Base-by-base conservation (phyloP, 805 yeast genomes). In the Starmerella sp. region DNA sequence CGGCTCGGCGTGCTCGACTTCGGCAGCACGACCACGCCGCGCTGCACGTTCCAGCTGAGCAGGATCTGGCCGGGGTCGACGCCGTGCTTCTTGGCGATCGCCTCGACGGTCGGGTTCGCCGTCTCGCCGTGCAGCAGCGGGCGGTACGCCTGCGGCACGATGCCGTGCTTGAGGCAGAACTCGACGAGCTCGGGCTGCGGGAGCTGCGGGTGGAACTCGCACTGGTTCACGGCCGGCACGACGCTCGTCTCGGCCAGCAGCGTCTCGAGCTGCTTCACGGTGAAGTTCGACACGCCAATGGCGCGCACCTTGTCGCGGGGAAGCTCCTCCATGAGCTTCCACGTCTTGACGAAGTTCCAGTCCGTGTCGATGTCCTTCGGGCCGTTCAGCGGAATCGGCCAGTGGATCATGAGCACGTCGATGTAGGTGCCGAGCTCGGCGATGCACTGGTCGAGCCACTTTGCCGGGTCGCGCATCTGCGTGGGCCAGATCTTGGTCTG, bases 331-430 rank as follows among this genome's bases (percentile, higher is more conserved):
- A 85, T 69, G 30, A 71, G 68, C 63, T 75, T 78, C 80, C 81
- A 83, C 14, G 86, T 78, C 62, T 81, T 73, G 53, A 77, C 64
- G 61, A 71, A 79, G 51, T 65, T 62, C 73, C 76, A 74, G 42
- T 65, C 66, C 32, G 62, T 61, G 56, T 74, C 74, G 44, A 59
- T 31, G 39, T 45, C 30, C 53, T 61, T 56, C 53, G 43, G 59
- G 30, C 58, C 58, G 11, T 32, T 37, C 4, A 56, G 53, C 61
- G 63, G 62, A 47, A 77, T 77, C 4, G 95, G 95, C 95, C 95
- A 87, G 71, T 87, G 95, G 66, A 86, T 77, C 66, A 87, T 74
- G 66, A 82, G 81, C 55, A 86, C 71, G 66, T 87, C 95, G 55
- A 87, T 83, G 65, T 87, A 86, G 52, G 84, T 66, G 0, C 82